A percentile compares a stretch with the other conserved stretches of the same genome.
phyloP scores from a whole-genome alignment of 495 filamentous ascomycete genomes.

The Aspergillus diversus region DNA sequence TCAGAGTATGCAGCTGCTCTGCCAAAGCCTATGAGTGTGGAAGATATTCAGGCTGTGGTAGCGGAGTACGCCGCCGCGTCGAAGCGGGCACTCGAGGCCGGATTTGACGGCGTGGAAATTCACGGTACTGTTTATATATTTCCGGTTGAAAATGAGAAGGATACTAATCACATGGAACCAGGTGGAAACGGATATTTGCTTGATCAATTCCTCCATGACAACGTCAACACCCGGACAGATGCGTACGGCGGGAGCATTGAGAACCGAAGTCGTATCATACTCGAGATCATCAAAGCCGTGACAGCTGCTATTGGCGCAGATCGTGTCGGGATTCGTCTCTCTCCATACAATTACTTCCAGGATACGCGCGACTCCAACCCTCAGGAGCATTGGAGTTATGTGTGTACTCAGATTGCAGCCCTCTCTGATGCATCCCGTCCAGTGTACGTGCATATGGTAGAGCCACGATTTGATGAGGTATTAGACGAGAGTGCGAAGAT shows the following conservation, averaged over 20 bases:
- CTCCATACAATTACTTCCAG: conserved; percentile 55
- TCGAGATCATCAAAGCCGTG: conserved; percentile 47
- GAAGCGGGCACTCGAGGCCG: conserved; percentile 61
- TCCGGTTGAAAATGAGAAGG: neutral
- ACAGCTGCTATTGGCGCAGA: conserved; percentile 32
- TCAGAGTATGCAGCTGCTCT: conserved; percentile 35
- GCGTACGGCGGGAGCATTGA: conserved; percentile 55
- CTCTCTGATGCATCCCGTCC: conserved; percentile 28
- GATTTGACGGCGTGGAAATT: conserved; percentile 62
- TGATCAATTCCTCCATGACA: conserved; percentile 58
- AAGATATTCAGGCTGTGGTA: conserved; percentile 47
- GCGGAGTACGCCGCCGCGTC: conserved; percentile 60
- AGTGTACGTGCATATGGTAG: conserved; percentile 47
- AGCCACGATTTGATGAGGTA: conserved; percentile 50
- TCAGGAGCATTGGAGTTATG: conserved; percentile 29
- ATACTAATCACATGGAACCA: conserved; percentile 7
- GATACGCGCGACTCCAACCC: conserved; percentile 41
- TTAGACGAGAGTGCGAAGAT: conserved; percentile 50
- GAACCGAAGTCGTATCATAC: conserved; percentile 49
- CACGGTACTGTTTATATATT: conserved; percentile 43
- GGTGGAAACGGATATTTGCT: conserved; percentile 58
- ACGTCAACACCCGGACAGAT: conserved; percentile 56
- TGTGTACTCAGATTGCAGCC: conserved; percentile 30
- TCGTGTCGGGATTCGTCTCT: conserved; percentile 46
- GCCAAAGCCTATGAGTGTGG: conserved; percentile 44